phyloP scores from a whole-genome alignment of 2,329 filamentous ascomycete species.

The Podosphaera xanthii region DNA sequence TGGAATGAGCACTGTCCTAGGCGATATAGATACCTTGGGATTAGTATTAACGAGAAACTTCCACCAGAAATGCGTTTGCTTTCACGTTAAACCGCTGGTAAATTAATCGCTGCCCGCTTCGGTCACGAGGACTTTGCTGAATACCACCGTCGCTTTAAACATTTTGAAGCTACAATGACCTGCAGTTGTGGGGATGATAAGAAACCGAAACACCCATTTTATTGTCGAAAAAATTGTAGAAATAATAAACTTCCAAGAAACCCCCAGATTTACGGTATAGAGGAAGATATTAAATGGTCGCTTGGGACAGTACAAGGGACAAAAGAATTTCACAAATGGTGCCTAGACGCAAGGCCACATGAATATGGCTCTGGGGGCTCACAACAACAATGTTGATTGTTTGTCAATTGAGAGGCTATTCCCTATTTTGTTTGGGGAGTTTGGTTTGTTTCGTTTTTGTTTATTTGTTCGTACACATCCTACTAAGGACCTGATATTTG shows the following conservation, averaged over 20 bases:
- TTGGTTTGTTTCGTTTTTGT: background rate
- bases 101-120: background rate
- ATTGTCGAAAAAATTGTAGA: background rate
- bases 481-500: too few relatives aligned
- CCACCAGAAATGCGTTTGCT: background rate
- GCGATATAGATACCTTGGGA: background rate
- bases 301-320: background rate
- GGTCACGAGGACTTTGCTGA: background rate
- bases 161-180: background rate
- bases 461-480: too few relatives aligned
- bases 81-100: background rate
- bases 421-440: background rate
- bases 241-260: background rate
- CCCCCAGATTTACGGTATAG: background rate
- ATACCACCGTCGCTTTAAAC: background rate
- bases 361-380: background rate
- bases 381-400: too few relatives aligned
- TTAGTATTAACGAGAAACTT: background rate
- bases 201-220: background rate
- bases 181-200: background rate
- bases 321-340: background rate
- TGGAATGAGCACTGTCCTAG: too few relatives aligned
- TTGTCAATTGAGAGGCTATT: background rate
- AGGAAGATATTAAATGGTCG: background rate
- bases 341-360: background rate